Conservation (phyloP, 129 eudicot species). For the Flaveria robusta region DNA sequence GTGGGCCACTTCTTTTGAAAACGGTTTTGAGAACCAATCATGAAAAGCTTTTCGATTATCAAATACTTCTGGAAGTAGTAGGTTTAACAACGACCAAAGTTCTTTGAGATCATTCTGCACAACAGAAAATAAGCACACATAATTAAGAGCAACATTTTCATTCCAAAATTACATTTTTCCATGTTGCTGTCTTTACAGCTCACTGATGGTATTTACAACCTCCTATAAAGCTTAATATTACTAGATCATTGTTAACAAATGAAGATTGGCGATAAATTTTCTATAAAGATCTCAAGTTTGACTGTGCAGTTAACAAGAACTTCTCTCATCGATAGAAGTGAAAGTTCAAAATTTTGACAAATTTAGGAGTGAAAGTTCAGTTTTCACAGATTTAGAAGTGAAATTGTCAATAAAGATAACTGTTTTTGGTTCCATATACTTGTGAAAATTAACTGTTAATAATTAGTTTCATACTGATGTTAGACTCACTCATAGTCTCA, state of each 20-base stretch:
- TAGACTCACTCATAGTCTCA: background rate
- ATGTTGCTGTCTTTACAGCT: background rate
- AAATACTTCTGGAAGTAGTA: slow-evolving; percentile 96
- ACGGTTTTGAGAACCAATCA: slow-evolving; percentile 98
- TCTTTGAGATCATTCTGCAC: slow-evolving; percentile 97
- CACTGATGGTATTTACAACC: background rate
- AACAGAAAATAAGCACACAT: background rate
- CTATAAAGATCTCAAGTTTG: background rate
- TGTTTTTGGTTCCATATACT: background rate
- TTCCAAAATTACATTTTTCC: background rate
- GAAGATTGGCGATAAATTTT: background rate
- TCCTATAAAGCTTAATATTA: background rate
- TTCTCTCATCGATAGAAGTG: background rate
- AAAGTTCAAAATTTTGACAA: background rate
- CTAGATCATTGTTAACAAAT: background rate
- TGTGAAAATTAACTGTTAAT: background rate
- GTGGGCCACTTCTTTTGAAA: slow-evolving; percentile 68
- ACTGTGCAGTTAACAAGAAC: background rate
- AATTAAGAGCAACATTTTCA: background rate
- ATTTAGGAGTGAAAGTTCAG: background rate
- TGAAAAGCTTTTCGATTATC: slow-evolving; percentile 94
- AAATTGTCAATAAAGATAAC: background rate
- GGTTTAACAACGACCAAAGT: slow-evolving; percentile 90
- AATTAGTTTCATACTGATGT: too few relatives aligned
- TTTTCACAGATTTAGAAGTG: background rate